These are phyloP conservation scores for Barnettozyma hawaiiensis DNA, from an alignment of 1,139 yeast species.

Conservation along the genomic window DNA sequence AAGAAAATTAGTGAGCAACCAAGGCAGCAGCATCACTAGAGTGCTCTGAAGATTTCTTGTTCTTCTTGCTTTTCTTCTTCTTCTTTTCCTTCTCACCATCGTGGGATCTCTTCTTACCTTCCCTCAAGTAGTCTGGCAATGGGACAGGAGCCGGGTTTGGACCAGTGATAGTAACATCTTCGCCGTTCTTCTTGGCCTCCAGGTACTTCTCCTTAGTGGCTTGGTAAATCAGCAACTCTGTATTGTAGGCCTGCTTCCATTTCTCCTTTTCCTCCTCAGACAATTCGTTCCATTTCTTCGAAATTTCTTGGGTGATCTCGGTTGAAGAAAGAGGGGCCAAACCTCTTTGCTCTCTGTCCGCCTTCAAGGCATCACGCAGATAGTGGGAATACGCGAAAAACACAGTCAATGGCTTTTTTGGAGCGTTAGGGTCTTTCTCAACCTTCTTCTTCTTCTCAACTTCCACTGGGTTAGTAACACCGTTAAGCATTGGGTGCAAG, in stretches of 20 bases:
- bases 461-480: constrained; percentile 2
- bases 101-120: constrained; percentile 26
- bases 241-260: constrained; percentile 72
- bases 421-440: constrained; percentile 52
- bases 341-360: constrained; percentile 56
- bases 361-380: constrained; percentile 56
- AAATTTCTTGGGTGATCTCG: constrained; percentile 73
- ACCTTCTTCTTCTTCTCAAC: constrained; percentile 38
- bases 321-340: constrained; percentile 61
- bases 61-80: constrained; percentile 39
- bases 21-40: constrained; percentile 1
- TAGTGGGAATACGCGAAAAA: constrained; percentile 73
- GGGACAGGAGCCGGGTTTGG: constrained; percentile 36
- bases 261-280: constrained; percentile 60
- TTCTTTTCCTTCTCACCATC: constrained; percentile 35
- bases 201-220: constrained; percentile 59
- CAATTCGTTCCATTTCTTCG: constrained; percentile 71
- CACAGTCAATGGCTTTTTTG: constrained; percentile 62
- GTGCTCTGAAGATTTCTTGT: constrained; percentile 24
- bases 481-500: constrained; percentile 8
- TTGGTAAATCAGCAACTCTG: constrained; percentile 59
- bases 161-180: constrained; percentile 22
- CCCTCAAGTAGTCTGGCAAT: constrained; percentile 28
- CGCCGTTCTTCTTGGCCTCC: constrained; percentile 43
- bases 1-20: not conserved